Evolutionary conservation across 306 rosid species (phyloP), one percentile per base, ranked within the genome.

Genomic region (Dryas drummondii): DNA sequence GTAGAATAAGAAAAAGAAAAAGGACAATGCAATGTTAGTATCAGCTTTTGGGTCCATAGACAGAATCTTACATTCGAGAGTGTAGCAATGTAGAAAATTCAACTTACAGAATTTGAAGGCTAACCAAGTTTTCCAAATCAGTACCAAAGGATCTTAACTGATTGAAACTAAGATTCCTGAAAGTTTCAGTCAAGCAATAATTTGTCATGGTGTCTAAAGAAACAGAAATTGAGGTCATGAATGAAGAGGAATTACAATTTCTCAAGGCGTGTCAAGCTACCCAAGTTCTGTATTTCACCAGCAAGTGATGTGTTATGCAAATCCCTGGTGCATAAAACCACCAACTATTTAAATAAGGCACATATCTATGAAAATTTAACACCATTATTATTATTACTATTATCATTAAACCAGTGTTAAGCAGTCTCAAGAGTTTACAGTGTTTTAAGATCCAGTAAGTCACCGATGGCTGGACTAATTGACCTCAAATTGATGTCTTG

Each of bases 91-190:
- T 13, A 64, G 44, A 50, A 41, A 19, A 48, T 49, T 55, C 3
- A 58, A 87, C 98, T 88, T 70, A 94, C 98, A 94, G 72, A 77
- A 84, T 78, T 86, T 82, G 85, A 76, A 94, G 98, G 87, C 82
- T 88, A 65, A 85, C 71, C 79, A 94, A 85, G 87, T 76, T 88
- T 42, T 82, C 89, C 54, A 91, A 82, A 44, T 90, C 97, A 37
- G 75, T 83, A 32, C 97, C 97, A 60, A 94, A 87, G 68, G 96
- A 90, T 53, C 83, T 82, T 65, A 94, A 77, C 60, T 80, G 78
- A 78, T 94, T 94, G 93, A 87, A 94, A 82, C 98, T 91, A 80
- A 94, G 84, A 78, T 91, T 90, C 93, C 98, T 94, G 92, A 72
- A 82, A 91, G 69, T 32, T 77, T n/a, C 44, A 70, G 51, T 79